phyloP scores from a whole-genome alignment of 306 rosid genomes.

The Lathyrus aphaca region DNA sequence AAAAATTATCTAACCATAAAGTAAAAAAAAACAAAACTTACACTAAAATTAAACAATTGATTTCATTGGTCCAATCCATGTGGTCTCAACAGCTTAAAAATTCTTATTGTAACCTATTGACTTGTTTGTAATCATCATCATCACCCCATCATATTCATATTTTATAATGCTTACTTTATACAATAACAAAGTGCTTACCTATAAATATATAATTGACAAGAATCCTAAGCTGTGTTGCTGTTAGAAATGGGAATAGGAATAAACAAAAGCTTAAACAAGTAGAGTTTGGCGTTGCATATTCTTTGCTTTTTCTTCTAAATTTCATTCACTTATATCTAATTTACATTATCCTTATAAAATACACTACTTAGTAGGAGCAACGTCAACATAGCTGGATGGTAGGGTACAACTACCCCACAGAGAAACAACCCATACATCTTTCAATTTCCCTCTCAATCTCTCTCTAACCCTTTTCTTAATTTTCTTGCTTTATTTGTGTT shows the following conservation, averaged over 20 bases:
- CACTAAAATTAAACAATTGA: neutral
- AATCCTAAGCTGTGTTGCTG: conserved; percentile 48
- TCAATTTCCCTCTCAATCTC: conserved; percentile 47
- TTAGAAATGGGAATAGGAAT: conserved; percentile 37
- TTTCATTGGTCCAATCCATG: conserved; percentile 38
- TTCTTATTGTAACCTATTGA: conserved; percentile 33
- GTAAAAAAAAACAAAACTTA: neutral
- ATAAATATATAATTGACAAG: conserved; percentile 31
- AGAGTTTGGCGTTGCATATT: conserved; percentile 41
- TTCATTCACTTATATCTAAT: conserved; percentile 29
- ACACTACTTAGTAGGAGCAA: conserved; percentile 56
- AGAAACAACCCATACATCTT: conserved; percentile 43
- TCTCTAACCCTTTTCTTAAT: conserved; percentile 27
- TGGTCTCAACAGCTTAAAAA: conserved; percentile 34
- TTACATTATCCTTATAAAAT: conserved; percentile 13
- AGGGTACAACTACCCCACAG: conserved; percentile 77
- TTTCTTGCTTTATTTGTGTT: neutral
- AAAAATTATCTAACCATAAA: neutral
- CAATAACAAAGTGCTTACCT: conserved; percentile 23
- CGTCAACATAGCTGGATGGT: conserved; percentile 96
- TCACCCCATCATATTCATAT: conserved; percentile 30
- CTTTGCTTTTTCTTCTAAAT: conserved; percentile 44
- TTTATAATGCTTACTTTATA: neutral
- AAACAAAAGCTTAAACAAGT: conserved; percentile 41
- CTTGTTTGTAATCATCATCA: conserved; percentile 51